Conservation (phyloP, 768 basidiomycete species). For the Podaxis sp. region DNA sequence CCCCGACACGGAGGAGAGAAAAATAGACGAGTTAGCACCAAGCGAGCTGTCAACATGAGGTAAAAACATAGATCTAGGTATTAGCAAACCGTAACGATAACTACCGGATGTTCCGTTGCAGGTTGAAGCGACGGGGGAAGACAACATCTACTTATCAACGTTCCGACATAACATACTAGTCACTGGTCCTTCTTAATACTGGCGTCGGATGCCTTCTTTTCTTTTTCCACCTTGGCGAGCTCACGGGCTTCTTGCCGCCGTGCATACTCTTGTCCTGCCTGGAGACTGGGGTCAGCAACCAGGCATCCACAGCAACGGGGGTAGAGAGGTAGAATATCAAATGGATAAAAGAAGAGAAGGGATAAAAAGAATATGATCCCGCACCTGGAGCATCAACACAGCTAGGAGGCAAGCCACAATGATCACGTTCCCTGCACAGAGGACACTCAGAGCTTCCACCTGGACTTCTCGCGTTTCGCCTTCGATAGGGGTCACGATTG, state of each 20-base stretch:
- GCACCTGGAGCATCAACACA: conserved; percentile 70
- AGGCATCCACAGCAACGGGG: neutral
- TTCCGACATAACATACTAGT: conserved; percentile 8
- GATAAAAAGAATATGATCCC: conserved; percentile 20
- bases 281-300: conserved; percentile 14
- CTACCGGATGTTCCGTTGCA: neutral
- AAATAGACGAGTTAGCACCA: neutral
- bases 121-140: neutral
- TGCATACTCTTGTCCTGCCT: conserved; percentile 88
- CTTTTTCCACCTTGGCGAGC: conserved; percentile 21
- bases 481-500: conserved; percentile 59
- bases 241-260: conserved; percentile 53
- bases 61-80: neutral
- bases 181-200: conserved; percentile 38
- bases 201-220: conserved; percentile 22
- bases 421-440: conserved; percentile 86
- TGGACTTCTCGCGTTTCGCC: conserved; percentile 60
- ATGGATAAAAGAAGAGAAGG: conserved; percentile 1
- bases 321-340: neutral
- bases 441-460: conserved; percentile 72
- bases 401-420: conserved; percentile 64
- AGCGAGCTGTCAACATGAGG: neutral
- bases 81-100: neutral
- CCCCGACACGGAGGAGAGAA: conserved; percentile 9
- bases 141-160: neutral